Percentiles rank a stretch among this genome's conserved stretches.
phyloP scores from a whole-genome alignment of 2,329 filamentous ascomycete species.

The Neofusicoccum ribis region DNA sequence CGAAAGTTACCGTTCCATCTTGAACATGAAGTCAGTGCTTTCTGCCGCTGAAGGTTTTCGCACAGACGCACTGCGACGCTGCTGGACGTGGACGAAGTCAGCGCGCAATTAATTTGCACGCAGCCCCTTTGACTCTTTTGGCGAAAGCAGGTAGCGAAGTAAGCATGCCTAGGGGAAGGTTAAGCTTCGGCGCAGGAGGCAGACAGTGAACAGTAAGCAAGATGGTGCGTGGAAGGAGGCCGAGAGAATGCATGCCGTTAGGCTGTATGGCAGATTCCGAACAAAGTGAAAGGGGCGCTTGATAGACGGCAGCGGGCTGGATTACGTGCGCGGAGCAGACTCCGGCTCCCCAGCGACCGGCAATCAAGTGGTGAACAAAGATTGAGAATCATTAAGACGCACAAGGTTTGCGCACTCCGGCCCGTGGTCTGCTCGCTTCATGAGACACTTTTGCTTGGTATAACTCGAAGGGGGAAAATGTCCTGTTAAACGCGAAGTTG shows the following conservation, averaged over 20 bases:
- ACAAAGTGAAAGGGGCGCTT: background rate
- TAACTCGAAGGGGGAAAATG: background rate
- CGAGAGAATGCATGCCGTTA: background rate
- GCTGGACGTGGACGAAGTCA: background rate
- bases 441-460: background rate
- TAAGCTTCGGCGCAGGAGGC: background rate
- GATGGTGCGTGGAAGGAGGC: background rate
- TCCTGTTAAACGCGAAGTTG: background rate
- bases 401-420: background rate
- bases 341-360: background rate
- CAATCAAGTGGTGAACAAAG: background rate
- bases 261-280: background rate
- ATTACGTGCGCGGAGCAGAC: background rate
- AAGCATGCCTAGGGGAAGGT: background rate
- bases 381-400: background rate
- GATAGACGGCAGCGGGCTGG: background rate
- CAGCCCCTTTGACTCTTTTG: background rate
- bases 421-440: background rate
- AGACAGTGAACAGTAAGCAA: background rate
- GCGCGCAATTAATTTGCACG: background rate
- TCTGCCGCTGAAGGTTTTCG: background rate
- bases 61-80: background rate
- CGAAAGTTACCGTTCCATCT: constrained; percentile 7
- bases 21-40: background rate
- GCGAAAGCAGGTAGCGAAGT: background rate